A percentile compares a stretch with the other conserved stretches of the same genome.
These are phyloP conservation scores for Skeletonema marinoi DNA, from an alignment of 108 stramenopile species.

Conservation along the genomic window DNA sequence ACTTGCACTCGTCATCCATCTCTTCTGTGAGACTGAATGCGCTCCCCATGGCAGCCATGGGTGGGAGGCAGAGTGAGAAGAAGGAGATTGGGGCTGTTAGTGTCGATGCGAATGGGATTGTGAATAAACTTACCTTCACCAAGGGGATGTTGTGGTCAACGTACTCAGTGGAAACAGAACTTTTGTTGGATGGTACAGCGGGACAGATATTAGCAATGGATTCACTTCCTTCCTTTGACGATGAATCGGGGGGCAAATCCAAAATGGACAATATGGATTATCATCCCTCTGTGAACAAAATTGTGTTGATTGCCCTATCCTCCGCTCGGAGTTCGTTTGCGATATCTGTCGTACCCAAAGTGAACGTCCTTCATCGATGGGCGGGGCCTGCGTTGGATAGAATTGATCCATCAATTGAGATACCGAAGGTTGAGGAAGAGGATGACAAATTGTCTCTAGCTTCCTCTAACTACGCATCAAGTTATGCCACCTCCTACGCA, in stretches of 20 bases:
- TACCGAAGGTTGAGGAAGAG: background rate
- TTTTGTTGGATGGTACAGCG: constrained; percentile 89
- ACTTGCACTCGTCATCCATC: constrained; percentile 64
- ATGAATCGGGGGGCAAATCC: constrained; percentile 18
- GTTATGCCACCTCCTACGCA: background rate
- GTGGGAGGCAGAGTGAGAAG: constrained; percentile 15
- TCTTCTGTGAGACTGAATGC: constrained; percentile 61
- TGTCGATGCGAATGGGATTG: constrained; percentile 86
- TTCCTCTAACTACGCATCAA: constrained; percentile 6
- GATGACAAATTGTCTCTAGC: constrained; percentile 23
- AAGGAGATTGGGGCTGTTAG: constrained; percentile 62
- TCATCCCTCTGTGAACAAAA: constrained; percentile 29
- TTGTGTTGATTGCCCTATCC: constrained; percentile 79
- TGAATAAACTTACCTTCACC: constrained; percentile 80
- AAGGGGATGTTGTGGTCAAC: constrained; percentile 74
- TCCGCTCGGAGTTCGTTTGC: constrained; percentile 86
- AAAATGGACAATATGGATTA: constrained; percentile 11
- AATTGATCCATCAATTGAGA: constrained; percentile 30
- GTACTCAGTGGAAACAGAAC: constrained; percentile 83
- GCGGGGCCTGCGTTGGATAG: constrained; percentile 54
- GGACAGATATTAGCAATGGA: constrained; percentile 83
- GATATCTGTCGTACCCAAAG: constrained; percentile 83
- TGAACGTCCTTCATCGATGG: constrained; percentile 87
- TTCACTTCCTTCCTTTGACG: constrained; percentile 61
- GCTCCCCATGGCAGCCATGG: background rate